Base-by-base conservation (phyloP, 495 filamentous ascomycete genomes). In the Hypoxylon cercidicola region DNA sequence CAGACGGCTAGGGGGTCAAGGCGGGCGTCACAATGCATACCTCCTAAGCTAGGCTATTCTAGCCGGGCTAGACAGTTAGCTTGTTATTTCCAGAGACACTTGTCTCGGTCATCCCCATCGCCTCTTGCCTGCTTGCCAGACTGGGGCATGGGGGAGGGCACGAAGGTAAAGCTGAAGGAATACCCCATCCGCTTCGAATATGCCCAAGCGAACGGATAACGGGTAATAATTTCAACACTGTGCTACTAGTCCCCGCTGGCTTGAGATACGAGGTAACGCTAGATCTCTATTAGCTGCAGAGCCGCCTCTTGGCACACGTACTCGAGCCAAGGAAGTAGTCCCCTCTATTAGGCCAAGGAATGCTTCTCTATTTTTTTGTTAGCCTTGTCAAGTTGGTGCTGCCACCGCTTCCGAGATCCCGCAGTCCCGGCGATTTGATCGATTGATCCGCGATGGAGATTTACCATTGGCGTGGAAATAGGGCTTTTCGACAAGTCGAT, bases 261-360 rank as follows among this genome's bases (percentile, higher is more conserved):
- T 35, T 34, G 20, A 51, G 52, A 61, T 60, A 52, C 40, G 40
- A 62, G 28, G 58, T 56, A 57, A 59, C 59, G 23, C 64, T 68
- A 62, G 47, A 68, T 68, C 58, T 62, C 18, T 23, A 10, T 8
- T 59, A 48, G 34, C 28, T 52, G 12, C 52, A 35, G 59, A 68
- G 64, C 64, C 64, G 58, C 59, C 12, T 44, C 64, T 68, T 68
- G 64, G 64, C 64, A 47, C 19, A 62, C 52, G 51, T 50, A 61
- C 52, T 55, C 25, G 23, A 4, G 19, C 18, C 8, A 46, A 50
- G n/a, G 41, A 49, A 12, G 13, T 45, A n/a, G 13, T 9, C 20
- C 49, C 5, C 15, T 23, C 35, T 21, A 19, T 7, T 45, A 16
- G 30, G 9, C 21, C 53, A 53, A 47, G 46, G 15, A 52, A 53